These are phyloP conservation scores for Fagopyrum tataricum DNA, from an alignment of 148 eudicot genomes.

Conservation along the genomic window DNA sequence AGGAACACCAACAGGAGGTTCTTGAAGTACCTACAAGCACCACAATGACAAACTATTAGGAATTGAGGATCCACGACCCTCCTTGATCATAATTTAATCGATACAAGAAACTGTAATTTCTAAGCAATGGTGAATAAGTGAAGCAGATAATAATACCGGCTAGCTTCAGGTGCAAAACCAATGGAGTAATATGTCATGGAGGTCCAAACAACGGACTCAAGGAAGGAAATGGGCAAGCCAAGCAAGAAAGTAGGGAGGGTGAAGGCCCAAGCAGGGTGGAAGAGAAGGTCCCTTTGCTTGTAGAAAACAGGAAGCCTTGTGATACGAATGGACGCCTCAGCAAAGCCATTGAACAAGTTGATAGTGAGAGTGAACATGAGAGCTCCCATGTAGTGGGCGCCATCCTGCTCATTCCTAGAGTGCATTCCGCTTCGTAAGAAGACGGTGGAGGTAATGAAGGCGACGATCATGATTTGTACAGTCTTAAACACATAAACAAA, in stretches of 20 bases:
- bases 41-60: no score
- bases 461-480: conserved; percentile 58
- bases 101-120: no score
- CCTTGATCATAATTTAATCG: no score
- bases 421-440: conserved; percentile 36
- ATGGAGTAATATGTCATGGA: conserved; percentile 56
- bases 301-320: conserved; percentile 68
- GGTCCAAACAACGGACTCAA: conserved; percentile 66
- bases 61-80: no score
- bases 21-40: conserved; percentile 71
- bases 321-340: conserved; percentile 61
- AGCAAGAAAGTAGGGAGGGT: conserved; percentile 69
- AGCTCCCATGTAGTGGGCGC: conserved; percentile 62
- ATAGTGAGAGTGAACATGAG: conserved; percentile 45
- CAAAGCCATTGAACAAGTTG: conserved; percentile 66
- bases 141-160: conserved; percentile 37
- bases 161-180: conserved; percentile 71
- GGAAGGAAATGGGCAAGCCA: conserved; percentile 56
- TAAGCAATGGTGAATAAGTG: no score
- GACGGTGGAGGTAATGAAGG: conserved; percentile 47
- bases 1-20: conserved; percentile 62
- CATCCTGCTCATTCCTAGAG: conserved; percentile 26
- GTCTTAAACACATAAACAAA: conserved; percentile 69
- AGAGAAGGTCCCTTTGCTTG: conserved; percentile 76
- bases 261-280: conserved; percentile 74